Evolutionary conservation across 192 early-diverging fungal species (phyloP).

Genomic region (Coemansia pectinata): DNA sequence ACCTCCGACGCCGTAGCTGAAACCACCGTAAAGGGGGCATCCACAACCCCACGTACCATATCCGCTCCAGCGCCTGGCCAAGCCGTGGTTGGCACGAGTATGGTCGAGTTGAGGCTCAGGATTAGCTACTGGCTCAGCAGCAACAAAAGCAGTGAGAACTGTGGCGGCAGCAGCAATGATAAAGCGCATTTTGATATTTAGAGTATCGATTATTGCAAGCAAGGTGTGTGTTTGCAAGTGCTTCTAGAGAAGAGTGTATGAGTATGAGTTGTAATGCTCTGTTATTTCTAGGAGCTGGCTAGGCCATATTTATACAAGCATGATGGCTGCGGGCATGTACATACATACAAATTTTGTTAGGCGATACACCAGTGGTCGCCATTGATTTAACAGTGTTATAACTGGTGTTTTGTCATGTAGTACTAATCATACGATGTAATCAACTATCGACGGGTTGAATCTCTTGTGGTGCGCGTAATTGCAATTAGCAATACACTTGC

Average conservation of each 20-base stretch:
- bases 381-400: neutral
- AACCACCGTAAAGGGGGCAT: neutral
- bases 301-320: neutral
- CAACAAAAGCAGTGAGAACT: neutral
- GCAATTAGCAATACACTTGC: neutral
- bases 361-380: neutral
- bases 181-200: neutral
- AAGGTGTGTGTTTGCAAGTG: neutral
- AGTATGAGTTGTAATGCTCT: neutral
- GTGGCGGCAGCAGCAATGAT: neutral
- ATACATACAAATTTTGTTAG: neutral
- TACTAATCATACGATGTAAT: neutral
- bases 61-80: constrained; percentile 2
- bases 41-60: neutral
- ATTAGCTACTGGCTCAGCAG: neutral
- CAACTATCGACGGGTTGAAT: neutral
- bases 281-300: neutral
- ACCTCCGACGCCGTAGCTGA: neutral
- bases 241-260: neutral
- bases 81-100: neutral
- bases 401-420: neutral
- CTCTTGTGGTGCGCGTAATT: neutral
- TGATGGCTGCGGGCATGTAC: neutral
- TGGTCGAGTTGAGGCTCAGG: neutral
- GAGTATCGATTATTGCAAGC: neutral